phyloP scores from a whole-genome alignment of 805 yeast genomes.

The Saturnispora serradocipensis region DNA sequence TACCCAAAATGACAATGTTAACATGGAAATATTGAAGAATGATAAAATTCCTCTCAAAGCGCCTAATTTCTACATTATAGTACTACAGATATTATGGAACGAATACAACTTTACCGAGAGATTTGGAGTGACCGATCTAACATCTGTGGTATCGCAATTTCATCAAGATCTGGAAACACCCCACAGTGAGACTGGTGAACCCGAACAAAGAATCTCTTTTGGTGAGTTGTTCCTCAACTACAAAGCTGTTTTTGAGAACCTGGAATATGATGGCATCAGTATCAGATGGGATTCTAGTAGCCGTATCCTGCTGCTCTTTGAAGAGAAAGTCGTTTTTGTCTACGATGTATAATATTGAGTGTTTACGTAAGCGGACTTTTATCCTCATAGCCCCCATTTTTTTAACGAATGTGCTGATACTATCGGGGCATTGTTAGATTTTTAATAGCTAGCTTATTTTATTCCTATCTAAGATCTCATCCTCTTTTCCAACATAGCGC shows the following conservation, averaged over 20 bases:
- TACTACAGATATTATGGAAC: conserved; percentile 21
- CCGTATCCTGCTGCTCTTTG: conserved; percentile 16
- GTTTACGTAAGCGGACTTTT: background rate
- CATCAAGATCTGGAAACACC: background rate
- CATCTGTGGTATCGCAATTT: background rate
- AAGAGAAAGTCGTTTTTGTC: conserved; percentile 19
- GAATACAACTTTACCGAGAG: background rate
- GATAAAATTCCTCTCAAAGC: conserved; percentile 20
- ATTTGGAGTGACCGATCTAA: conserved; percentile 3
- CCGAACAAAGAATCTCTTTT: conserved; percentile 5
- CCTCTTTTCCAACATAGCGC: background rate
- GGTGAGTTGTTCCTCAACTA: conserved; percentile 20
- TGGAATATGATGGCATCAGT: conserved; percentile 12
- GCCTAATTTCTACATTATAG: conserved; percentile 20
- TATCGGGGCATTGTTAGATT: background rate
- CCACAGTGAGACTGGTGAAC: background rate
- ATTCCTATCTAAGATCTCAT: background rate
- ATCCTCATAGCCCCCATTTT: background rate
- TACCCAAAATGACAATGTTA: background rate
- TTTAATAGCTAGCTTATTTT: background rate
- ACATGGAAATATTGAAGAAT: conserved; percentile 13
- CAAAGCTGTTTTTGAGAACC: conserved; percentile 15
- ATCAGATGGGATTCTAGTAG: conserved; percentile 20
- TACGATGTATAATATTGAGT: conserved; percentile 11
- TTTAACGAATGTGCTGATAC: background rate